Conservation (phyloP, 2,329 filamentous ascomycete species). For the Eutypella sp. region DNA sequence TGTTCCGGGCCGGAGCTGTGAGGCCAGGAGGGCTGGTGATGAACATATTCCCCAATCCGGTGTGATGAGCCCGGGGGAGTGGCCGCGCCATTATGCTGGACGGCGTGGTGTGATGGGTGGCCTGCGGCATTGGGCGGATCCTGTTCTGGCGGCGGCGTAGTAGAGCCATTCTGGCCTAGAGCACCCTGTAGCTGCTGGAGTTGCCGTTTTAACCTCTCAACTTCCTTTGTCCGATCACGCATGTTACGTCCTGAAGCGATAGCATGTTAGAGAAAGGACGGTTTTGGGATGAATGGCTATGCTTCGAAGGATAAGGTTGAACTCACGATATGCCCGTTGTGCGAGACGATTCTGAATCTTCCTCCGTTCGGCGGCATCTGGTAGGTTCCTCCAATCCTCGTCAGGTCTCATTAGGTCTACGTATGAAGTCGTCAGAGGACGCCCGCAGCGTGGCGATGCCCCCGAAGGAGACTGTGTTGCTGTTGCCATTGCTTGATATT, state of each 20-base stretch:
- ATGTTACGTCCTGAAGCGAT: conserved; percentile 24
- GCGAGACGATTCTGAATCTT: conserved; percentile 32
- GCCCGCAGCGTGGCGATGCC: conserved; percentile 25
- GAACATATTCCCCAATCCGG: conserved; percentile 23
- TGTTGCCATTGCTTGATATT: background rate
- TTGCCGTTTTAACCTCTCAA: conserved; percentile 29
- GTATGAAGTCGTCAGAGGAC: conserved; percentile 28
- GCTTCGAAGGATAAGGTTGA: background rate
- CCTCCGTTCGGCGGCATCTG: conserved; percentile 27
- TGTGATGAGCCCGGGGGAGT: conserved; percentile 15
- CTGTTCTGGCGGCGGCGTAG: conserved; percentile 24
- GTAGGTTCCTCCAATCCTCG: conserved; percentile 30
- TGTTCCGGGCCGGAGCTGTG: conserved; percentile 17
- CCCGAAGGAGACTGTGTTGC: background rate
- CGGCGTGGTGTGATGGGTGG: conserved; percentile 17
- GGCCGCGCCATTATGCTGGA: conserved; percentile 11
- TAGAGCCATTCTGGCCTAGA: conserved; percentile 19
- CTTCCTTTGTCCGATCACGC: conserved; percentile 28
- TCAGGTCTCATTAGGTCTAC: conserved; percentile 30
- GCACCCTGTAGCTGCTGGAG: conserved; percentile 26
- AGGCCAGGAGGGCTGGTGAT: conserved; percentile 21
- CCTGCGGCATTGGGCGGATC: conserved; percentile 19
- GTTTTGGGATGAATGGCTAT: background rate
- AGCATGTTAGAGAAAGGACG: conserved; percentile 4
- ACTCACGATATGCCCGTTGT: conserved; percentile 29